Evolutionary conservation across 1,284 basidiomycete genomes (phyloP), one percentile per base, ranked within the genome.

Genomic region (Mrakiaceae sp.): DNA sequence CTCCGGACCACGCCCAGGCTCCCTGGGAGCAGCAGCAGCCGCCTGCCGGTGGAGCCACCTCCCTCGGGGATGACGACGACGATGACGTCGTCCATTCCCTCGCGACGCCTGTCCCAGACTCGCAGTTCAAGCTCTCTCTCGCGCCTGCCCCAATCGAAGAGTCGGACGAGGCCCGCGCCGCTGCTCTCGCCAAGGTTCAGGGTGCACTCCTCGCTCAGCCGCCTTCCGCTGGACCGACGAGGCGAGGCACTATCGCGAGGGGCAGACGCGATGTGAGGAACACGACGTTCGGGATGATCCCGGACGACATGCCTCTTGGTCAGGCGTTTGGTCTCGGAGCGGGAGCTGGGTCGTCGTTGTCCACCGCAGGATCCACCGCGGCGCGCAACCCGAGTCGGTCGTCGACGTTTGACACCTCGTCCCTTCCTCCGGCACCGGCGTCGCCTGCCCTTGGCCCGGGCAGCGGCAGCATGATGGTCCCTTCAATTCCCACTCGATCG

Each of bases 161-260:
- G 67, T 73, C 72, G 55, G 76, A 79, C 11, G 73, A 73, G 47
- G 76, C 77, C 53, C 76, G 80, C 12, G 72, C 76, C 58, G 79
- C 78, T 0, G 81, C 81, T 0, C 71, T 81, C 27, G 74, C 74
- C 44, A 75, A 75, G 57, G 77, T 82, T 73, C 78, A 80, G 68
- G 75, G 75, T 61, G 79, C 78, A 1, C 72, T 80, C 44, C 71
- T 72, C 14, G 70, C 71, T 9, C 68, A 66, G 43, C 70, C 69
- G 2, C 67, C 72, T 2, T 69, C 63, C 42, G 39, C 62, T 48
- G 50, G 55, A 7, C 66, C 69, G 11, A 59, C 66, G 56, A 68
- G 79, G 42, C 70, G 78, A 9, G 68, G 72, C 4, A 79, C 79
- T 0, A 74, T 76, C 44, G 74, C 76, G 2, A 71, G 79, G 56